phyloP scores from a whole-genome alignment of 805 yeast species.

The Kodamaea kaohsiungensis region DNA sequence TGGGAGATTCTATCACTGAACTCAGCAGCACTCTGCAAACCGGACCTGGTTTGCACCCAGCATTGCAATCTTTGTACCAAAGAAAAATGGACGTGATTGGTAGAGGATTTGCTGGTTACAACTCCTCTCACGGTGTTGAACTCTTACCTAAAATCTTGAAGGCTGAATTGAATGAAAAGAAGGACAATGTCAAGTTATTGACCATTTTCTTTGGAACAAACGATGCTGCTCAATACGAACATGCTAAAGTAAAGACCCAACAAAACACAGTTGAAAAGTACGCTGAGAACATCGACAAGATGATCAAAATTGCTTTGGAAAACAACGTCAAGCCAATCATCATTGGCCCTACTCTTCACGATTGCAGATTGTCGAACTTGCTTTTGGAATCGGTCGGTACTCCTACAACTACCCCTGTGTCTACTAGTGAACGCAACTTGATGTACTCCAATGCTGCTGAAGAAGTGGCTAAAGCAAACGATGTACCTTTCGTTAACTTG shows the following conservation, averaged over 20 bases:
- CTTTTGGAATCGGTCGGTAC: not conserved
- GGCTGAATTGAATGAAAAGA: constrained; percentile 28
- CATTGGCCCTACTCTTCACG: constrained; percentile 64
- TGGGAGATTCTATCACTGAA: constrained; percentile 75
- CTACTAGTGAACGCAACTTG: not conserved
- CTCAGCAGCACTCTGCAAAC: constrained; percentile 40
- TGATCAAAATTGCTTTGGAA: constrained; percentile 42
- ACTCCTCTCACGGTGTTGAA: constrained; percentile 54
- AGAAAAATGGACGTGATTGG: constrained; percentile 67
- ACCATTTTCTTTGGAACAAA: constrained; percentile 81
- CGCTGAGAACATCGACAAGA: constrained; percentile 43
- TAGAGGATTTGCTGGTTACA: constrained; percentile 81
- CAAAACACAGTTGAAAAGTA: constrained; percentile 54
- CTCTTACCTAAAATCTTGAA: constrained; percentile 46
- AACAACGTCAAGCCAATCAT: constrained; percentile 54
- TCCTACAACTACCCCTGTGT: not conserved
- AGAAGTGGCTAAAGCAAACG: constrained; percentile 42
- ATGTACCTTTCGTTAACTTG: constrained; percentile 60
- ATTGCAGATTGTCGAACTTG: constrained; percentile 19
- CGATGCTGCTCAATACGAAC: constrained; percentile 41
- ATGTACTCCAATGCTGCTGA: constrained; percentile 53
- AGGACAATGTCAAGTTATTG: constrained; percentile 40
- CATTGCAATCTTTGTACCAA: constrained; percentile 47
- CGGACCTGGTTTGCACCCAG: constrained; percentile 52
- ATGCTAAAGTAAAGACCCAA: constrained; percentile 23